These are phyloP conservation scores for Saccharomyces hybrid DNA, from an alignment of 1,139 yeast genomes.

Conservation along the genomic window DNA sequence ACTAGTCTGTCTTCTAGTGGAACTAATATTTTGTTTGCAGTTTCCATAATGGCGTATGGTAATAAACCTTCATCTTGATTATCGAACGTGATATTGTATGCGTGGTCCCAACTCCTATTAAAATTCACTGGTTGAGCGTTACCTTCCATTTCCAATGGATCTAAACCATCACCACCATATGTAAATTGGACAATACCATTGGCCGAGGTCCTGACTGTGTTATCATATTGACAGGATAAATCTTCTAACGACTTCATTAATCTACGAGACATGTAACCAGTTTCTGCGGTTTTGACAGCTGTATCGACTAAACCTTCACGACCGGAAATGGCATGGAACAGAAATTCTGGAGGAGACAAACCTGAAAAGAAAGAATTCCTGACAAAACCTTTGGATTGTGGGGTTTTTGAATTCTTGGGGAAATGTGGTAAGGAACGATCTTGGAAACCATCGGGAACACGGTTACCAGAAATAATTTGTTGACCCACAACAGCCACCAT, in stretches of 20 bases:
- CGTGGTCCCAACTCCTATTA: constrained; percentile 90
- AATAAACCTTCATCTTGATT: constrained; percentile 48
- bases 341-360: constrained; percentile 89
- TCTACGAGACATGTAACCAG: constrained; percentile 98
- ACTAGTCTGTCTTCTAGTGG: constrained; percentile 56
- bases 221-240: constrained; percentile 85
- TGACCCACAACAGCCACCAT: constrained; percentile 99
- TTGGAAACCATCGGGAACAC: constrained; percentile 99
- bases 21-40: constrained; percentile 47
- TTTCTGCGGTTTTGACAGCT: constrained; percentile 97
- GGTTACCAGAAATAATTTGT: constrained; percentile 95
- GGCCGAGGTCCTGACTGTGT: constrained; percentile 89
- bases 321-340: constrained; percentile 98
- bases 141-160: constrained; percentile 98
- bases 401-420: constrained; percentile 90
- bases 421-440: constrained; percentile 97
- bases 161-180: constrained; percentile 97
- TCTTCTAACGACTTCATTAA: constrained; percentile 97
- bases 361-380: constrained; percentile 93
- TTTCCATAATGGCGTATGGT: constrained; percentile 61
- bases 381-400: constrained; percentile 96
- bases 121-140: constrained; percentile 95
- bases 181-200: constrained; percentile 96
- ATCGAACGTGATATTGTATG: constrained; percentile 62
- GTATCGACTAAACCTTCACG: constrained; percentile 99